Evolutionary conservation across 345 rosid genomes (phyloP), one percentile per base, ranked within the genome.

Genomic region (Eucalyptus lansdowneana): DNA sequence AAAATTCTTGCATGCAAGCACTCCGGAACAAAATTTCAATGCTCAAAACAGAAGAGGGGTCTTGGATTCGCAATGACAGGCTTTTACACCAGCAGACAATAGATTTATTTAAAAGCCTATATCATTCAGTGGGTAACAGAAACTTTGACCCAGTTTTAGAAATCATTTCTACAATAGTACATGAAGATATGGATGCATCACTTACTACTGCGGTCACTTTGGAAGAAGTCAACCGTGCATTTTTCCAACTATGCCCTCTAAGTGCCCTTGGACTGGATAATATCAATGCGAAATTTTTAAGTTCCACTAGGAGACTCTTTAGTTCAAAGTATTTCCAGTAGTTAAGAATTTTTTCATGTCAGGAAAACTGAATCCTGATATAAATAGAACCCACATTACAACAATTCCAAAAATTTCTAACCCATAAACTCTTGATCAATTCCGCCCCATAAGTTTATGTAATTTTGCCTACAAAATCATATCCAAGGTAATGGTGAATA

Each of bases 171-270:
- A 25, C 29, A 25, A 58, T 58, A 0, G 29, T 58, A 25, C 65
- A 58, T 58, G 65, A 58, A 10, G 65, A 58, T 25, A 58, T 25
- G n/a, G 11, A 25, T 25, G n/a, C 65, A 24, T 58, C 29, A 0
- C 29, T 58, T 10, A 0, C 3, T 10, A 0, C 1, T 10, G 14
- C 0, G n/a, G 14, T 25, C 14, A 24, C 7, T 25, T 58, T 58
- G 65, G n/a, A 58, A 25, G 65, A 58, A 58, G 65, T 58, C 65
- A 58, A 25, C 4, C 0, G 4, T 24, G 65, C 14, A 10, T 2
- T 58, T 58, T 58, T 58, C n/a, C n/a, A 25, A 58, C 65, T 58
- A 58, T 0, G 65, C n/a, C n/a, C 65, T 25, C n/a, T 25, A 24
- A 10, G 65, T 58, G 65, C n/a, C n/a, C n/a, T 4, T 11, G 4